Percentiles rank a stretch among this genome's conserved stretches.
Evolutionary conservation across 2,329 filamentous ascomycete genomes (phyloP).

Genomic region (Fusarium sp.): DNA sequence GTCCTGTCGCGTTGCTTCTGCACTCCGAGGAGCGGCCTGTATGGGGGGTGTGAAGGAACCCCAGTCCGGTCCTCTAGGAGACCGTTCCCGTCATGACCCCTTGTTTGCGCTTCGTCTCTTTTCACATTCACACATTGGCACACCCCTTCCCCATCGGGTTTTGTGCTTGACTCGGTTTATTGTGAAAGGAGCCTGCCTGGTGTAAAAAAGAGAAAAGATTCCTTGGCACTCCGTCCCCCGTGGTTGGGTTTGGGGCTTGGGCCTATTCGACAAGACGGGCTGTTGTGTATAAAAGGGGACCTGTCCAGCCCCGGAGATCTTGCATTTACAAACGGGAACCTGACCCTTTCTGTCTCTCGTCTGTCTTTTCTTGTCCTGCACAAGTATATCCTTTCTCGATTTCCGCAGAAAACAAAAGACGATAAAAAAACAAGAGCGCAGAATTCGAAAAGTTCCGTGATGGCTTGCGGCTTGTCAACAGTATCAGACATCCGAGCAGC

Average conservation of each 20-base stretch:
- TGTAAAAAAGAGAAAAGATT: background rate
- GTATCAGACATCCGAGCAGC: conserved; percentile 41
- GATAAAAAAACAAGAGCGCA: conserved; percentile 13
- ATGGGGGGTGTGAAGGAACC: background rate
- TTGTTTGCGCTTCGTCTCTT: conserved; percentile 2
- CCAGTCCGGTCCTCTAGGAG: conserved; percentile 9
- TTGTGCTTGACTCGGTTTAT: conserved; percentile 13
- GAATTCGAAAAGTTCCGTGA: conserved; percentile 33
- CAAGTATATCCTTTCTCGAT: conserved; percentile 9
- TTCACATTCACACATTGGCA: conserved; percentile 27
- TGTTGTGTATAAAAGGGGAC: conserved; percentile 33
- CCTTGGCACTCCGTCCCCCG: conserved; percentile 26
- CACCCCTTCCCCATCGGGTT: conserved; percentile 21
- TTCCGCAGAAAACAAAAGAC: conserved; percentile 11
- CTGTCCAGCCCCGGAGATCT: conserved; percentile 16
- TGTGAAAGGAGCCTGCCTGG: background rate
- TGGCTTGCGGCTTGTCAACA: conserved; percentile 43
- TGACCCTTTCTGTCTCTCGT: background rate
- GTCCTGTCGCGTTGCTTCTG: conserved; percentile 3
- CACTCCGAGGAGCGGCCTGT: background rate
- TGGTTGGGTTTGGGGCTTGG: conserved; percentile 14
- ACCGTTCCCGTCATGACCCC: conserved; percentile 26
- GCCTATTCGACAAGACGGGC: background rate
- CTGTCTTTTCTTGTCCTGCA: background rate
- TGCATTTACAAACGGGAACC: conserved; percentile 10